phyloP scores from a whole-genome alignment of 2,329 filamentous ascomycete species.

The Teratosphaeria destructans region DNA sequence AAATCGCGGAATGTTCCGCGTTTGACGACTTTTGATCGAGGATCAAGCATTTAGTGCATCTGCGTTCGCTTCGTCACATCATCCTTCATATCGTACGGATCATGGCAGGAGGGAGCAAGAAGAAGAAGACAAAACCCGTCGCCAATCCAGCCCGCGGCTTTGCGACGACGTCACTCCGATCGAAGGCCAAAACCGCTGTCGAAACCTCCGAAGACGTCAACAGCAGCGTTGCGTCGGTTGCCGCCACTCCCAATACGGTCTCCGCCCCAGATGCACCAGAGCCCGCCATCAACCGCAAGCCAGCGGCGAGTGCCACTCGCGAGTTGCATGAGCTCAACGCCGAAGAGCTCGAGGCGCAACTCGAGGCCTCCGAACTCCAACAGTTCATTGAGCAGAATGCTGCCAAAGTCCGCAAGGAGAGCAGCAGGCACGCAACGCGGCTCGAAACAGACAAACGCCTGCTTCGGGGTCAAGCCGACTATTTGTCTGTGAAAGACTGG shows the following conservation, averaged over 20 bases:
- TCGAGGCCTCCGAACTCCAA: conserved; percentile 86
- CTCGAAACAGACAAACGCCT: conserved; percentile 79
- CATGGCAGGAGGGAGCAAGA: conserved; percentile 31
- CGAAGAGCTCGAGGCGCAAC: conserved; percentile 79
- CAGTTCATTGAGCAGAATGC: conserved; percentile 75
- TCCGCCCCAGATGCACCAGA: conserved; percentile 2
- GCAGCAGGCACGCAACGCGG: conserved; percentile 62
- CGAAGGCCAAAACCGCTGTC: conserved; percentile 56
- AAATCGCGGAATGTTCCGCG: not conserved
- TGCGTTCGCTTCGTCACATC: not conserved
- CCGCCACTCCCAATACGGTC: conserved; percentile 16
- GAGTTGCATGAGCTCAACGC: conserved; percentile 54
- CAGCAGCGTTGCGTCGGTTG: conserved; percentile 17
- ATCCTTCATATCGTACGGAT: not conserved
- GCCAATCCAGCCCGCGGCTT: conserved; percentile 86
- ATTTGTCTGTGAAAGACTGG: conserved; percentile 66
- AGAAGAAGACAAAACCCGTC: conserved; percentile 86
- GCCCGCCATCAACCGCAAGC: conserved; percentile 15
- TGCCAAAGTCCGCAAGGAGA: conserved; percentile 68
- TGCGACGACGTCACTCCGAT: conserved; percentile 80
- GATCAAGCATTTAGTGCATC: not conserved
- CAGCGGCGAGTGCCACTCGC: conserved; percentile 16
- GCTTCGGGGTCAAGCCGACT: conserved; percentile 66
- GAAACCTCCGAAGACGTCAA: conserved; percentile 21
- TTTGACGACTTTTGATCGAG: not conserved